Evolutionary conservation across 129 eudicot species (phyloP).

Genomic region (Escallonia herrerae): DNA sequence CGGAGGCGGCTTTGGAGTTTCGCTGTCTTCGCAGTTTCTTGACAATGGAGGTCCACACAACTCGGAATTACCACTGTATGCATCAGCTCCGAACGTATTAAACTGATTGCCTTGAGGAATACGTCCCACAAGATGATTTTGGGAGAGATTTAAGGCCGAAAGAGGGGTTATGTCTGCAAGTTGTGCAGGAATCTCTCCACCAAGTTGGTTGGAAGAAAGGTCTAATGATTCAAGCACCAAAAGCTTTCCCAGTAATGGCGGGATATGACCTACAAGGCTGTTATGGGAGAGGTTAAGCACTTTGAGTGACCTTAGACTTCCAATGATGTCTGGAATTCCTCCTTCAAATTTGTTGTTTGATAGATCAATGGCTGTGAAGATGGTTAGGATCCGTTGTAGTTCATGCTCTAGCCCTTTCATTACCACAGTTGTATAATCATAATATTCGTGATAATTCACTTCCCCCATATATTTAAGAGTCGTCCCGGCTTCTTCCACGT

Average conservation of each 20-base stretch:
- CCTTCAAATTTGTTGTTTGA: slow-evolving; percentile 28
- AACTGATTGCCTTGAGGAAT: slow-evolving; percentile 6
- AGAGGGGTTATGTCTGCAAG: slow-evolving; percentile 18
- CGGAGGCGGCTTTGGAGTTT: neutral
- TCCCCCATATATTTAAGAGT: too few species aligned
- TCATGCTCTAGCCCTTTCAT: slow-evolving; percentile 9
- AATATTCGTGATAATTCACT: too few species aligned
- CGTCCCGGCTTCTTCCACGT: neutral
- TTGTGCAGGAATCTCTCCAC: slow-evolving; percentile 26
- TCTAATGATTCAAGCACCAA: slow-evolving; percentile 31
- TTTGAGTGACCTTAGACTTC: slow-evolving; percentile 17
- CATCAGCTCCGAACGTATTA: neutral
- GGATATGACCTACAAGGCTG: slow-evolving; percentile 23
- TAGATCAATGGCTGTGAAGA: slow-evolving; percentile 16
- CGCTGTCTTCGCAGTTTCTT: neutral
- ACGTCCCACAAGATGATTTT: slow-evolving; percentile 10
- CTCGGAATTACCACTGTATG: slow-evolving; percentile 6
- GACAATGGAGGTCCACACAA: slow-evolving; percentile 18
- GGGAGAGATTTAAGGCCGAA: slow-evolving; percentile 26
- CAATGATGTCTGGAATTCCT: slow-evolving; percentile 18
- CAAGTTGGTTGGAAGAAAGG: slow-evolving; percentile 24
- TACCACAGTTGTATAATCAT: neutral
- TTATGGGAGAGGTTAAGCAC: slow-evolving; percentile 30
- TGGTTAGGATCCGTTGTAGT: neutral
- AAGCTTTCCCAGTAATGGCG: slow-evolving; percentile 19